These are phyloP conservation scores for Madurella fahalii DNA, from an alignment of 2,329 filamentous ascomycete genomes.

Conservation along the genomic window DNA sequence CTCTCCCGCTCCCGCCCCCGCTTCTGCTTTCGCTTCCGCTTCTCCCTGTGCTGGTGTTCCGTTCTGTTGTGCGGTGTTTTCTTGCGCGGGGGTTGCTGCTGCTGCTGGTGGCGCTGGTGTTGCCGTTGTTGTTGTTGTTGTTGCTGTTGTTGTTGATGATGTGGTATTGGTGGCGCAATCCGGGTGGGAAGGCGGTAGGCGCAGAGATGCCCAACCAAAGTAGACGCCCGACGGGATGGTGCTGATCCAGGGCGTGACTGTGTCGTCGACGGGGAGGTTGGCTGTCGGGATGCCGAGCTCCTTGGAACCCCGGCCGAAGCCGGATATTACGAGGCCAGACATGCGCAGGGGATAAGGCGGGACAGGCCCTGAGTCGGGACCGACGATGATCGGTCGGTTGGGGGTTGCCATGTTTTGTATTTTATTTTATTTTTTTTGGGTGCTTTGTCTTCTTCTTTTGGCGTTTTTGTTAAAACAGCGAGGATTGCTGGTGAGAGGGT, in stretches of 20 bases:
- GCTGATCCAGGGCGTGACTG: conserved; percentile 56
- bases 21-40: no score
- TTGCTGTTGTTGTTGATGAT: neutral
- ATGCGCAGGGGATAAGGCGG: conserved; percentile 78
- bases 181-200: conserved; percentile 49
- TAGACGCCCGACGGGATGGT: conserved; percentile 77
- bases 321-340: conserved; percentile 82
- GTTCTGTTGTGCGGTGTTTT: no score
- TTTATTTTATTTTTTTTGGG: no score
- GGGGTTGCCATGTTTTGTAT: conserved; percentile 10
- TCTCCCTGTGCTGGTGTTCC: no score
- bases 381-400: conserved; percentile 64
- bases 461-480: neutral
- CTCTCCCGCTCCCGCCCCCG: neutral
- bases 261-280: conserved; percentile 72
- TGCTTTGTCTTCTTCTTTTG: no score
- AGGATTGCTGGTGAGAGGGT: neutral
- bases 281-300: conserved; percentile 97
- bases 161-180: conserved; percentile 27
- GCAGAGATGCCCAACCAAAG: conserved; percentile 83
- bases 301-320: conserved; percentile 90
- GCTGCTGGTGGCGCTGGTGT: neutral
- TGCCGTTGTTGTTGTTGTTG: no score
- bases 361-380: conserved; percentile 67
- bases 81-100: no score